Conservation (phyloP, 257 asterid species). For the Henckelia pumila region DNA sequence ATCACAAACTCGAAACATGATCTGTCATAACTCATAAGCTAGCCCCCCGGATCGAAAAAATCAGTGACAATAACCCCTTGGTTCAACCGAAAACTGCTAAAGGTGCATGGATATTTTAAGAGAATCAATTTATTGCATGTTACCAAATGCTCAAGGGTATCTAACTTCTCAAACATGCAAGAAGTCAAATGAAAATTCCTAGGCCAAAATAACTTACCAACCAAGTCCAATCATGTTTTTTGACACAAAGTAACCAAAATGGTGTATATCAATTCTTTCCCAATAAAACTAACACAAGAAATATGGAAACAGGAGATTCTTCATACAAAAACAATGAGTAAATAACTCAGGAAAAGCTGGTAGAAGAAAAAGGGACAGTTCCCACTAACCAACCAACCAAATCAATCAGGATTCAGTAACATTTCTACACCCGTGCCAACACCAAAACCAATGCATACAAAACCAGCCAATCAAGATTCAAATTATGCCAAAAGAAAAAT, state of each 20-base stretch:
- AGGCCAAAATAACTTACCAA: not conserved
- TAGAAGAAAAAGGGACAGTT: not conserved
- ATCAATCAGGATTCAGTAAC: not conserved
- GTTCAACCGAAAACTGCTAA: no score
- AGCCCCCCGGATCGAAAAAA: conserved; percentile 9
- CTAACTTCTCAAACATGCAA: not conserved
- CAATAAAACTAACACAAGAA: not conserved
- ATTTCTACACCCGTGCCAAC: not conserved
- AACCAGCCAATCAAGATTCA: no score
- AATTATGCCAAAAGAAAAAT: not conserved
- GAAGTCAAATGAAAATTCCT: no score
- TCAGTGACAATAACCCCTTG: not conserved
- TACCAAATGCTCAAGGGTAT: not conserved
- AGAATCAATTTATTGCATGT: no score
- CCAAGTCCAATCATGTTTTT: not conserved
- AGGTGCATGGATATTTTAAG: not conserved
- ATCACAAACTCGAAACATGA: conserved; percentile 8
- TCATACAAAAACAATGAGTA: not conserved
- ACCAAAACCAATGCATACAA: no score
- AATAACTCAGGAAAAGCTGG: not conserved
- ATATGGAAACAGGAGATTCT: not conserved
- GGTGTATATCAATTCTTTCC: not conserved
- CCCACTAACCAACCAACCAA: not conserved
- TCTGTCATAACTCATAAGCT: conserved; percentile 12
- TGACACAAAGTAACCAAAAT: not conserved